Percentiles rank a stretch among this genome's conserved stretches.
Conservation (phyloP, 352 stramenopile species). For the Phytophthora lateralis region DNA sequence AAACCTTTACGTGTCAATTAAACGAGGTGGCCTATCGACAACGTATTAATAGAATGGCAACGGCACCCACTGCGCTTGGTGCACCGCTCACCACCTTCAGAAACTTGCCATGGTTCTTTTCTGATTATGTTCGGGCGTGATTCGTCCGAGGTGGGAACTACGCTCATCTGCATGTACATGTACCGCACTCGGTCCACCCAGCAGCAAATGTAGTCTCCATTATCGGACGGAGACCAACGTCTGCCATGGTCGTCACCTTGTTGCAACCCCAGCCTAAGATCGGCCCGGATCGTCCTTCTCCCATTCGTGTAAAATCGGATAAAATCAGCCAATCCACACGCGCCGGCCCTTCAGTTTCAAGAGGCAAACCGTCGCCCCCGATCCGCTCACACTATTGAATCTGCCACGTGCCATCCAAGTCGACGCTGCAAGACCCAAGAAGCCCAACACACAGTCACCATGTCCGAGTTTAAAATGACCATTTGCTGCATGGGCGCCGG, state of each 20-base stretch:
- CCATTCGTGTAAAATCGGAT: constrained; percentile 16
- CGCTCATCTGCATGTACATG: neutral
- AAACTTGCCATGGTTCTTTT: neutral
- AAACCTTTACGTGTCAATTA: constrained; percentile 5
- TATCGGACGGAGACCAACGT: neutral
- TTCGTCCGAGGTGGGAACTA: constrained; percentile 26
- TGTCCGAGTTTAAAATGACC: constrained; percentile 76
- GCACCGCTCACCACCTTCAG: neutral
- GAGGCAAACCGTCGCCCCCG: constrained; percentile 6
- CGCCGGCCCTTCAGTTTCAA: constrained; percentile 12
- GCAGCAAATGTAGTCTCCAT: neutral
- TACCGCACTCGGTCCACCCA: neutral
- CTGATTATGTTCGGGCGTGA: constrained; percentile 20
- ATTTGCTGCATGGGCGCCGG: constrained; percentile 98
- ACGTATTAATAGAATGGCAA: too few relatives aligned
- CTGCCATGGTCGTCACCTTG: constrained; percentile 5
- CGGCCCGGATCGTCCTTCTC: constrained; percentile 6
- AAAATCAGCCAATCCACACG: constrained; percentile 7
- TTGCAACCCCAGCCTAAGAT: constrained; percentile 20
- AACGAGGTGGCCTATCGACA: neutral
- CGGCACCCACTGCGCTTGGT: neutral
- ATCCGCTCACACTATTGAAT: constrained; percentile 34
- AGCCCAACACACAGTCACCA: constrained; percentile 9
- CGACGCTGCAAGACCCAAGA: neutral
- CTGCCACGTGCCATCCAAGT: constrained; percentile 20